A percentile compares a stretch with the other conserved stretches of the same genome.
Evolutionary conservation across 2,329 filamentous ascomycete genomes (phyloP).

Genomic region (Shiraia bambusicola): DNA sequence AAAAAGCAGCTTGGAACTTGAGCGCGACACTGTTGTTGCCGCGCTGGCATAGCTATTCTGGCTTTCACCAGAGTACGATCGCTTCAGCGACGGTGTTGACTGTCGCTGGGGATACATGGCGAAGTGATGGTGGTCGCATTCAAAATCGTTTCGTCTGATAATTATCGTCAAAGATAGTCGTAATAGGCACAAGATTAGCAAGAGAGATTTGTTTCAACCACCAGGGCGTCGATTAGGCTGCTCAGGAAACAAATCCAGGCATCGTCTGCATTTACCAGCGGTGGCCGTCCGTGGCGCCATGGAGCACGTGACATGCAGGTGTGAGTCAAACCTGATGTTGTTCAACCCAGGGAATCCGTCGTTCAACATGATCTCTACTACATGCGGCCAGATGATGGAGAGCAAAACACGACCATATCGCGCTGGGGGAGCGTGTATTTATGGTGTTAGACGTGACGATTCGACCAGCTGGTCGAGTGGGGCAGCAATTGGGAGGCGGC

Average conservation of each 20-base stretch:
- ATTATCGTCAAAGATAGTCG: constrained; percentile 11
- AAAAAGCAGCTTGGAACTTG: constrained; percentile 49
- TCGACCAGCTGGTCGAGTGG: constrained; percentile 30
- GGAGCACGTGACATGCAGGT: constrained; percentile 44
- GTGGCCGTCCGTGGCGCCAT: constrained; percentile 21
- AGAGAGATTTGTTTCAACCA: constrained; percentile 21
- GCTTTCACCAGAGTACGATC: constrained; percentile 41
- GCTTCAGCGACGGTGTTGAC: constrained; percentile 42
- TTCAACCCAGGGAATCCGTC: constrained; percentile 14
- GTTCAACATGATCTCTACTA: constrained; percentile 22
- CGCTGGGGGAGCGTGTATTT: constrained; percentile 43
- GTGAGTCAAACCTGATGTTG: constrained; percentile 43
- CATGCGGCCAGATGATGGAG: constrained; percentile 36
- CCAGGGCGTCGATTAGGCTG: constrained; percentile 24
- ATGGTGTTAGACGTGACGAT: constrained; percentile 44
- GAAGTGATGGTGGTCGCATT: constrained; percentile 21
- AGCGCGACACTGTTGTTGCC: constrained; percentile 39
- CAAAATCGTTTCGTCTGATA: constrained; percentile 10
- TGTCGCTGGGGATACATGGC: constrained; percentile 39
- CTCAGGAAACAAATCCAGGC: constrained; percentile 35
- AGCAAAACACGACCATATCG: constrained; percentile 46
- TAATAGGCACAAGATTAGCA: constrained; percentile 12
- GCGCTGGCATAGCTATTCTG: constrained; percentile 37
- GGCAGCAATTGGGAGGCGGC: constrained; percentile 28
- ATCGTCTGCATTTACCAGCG: constrained; percentile 37